A percentile compares a stretch with the other conserved stretches of the same genome.
These are phyloP conservation scores for Vanrija sp. DNA, from an alignment of 1,284 basidiomycete species.

Conservation along the genomic window DNA sequence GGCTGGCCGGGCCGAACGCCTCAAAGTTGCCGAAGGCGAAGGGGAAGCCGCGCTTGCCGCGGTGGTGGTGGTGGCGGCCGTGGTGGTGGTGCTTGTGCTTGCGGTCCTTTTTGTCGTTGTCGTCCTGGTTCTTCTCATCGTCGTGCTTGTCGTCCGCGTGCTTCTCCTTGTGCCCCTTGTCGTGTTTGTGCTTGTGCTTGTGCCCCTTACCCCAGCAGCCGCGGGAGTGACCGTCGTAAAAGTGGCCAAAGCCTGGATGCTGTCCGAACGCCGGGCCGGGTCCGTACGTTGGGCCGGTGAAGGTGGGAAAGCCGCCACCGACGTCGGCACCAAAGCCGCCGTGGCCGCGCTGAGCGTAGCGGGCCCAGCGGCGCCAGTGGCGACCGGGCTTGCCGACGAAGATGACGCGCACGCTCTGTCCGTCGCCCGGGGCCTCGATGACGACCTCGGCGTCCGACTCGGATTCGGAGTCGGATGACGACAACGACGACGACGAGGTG, in stretches of 20 bases:
- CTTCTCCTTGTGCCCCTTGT: no score
- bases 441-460: neutral
- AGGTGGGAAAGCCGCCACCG: no score
- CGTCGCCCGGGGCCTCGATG: neutral
- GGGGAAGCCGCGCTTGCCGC: neutral
- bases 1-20: neutral
- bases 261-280: no score
- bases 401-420: neutral
- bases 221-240: no score
- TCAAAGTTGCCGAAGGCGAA: neutral
- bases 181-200: no score
- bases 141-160: neutral
- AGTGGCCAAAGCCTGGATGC: no score
- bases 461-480: neutral
- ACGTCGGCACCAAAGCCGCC: no score
- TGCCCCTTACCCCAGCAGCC: no score
- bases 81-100: constrained; percentile 43
- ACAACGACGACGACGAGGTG: no score
- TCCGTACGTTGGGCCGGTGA: no score
- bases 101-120: constrained; percentile 49
- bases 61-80: neutral
- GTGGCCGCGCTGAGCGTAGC: no score
- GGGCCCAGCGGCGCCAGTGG: neutral
- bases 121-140: constrained; percentile 27
- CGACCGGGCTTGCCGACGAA: neutral